Percentiles rank a stretch among this genome's conserved stretches.
These are phyloP conservation scores for Trichoderma sp. DNA, from an alignment of 2,329 filamentous ascomycete genomes.

Conservation along the genomic window DNA sequence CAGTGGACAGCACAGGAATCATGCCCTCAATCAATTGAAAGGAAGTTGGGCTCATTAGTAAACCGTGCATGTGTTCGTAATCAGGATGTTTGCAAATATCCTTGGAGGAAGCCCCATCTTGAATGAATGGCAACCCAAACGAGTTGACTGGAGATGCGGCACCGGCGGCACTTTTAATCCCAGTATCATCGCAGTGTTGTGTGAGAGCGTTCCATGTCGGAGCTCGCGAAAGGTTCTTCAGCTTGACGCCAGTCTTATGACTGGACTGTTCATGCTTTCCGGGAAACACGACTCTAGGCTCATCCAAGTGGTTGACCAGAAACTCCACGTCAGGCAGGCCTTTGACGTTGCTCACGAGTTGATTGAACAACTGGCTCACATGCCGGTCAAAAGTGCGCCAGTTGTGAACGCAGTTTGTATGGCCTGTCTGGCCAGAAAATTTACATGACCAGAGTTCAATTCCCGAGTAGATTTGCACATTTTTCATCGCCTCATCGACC, in stretches of 20 bases:
- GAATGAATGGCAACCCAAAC: conserved; percentile 44
- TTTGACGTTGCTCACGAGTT: conserved; percentile 32
- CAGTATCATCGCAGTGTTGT: conserved; percentile 30
- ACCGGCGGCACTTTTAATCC: background rate
- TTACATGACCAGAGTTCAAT: conserved; percentile 43
- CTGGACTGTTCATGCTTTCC: background rate
- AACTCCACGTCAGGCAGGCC: conserved; percentile 44
- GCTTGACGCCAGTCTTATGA: conserved; percentile 18
- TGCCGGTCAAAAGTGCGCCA: conserved; percentile 39
- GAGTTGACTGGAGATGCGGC: conserved; percentile 24
- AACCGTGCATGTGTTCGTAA: background rate
- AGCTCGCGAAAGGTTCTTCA: conserved; percentile 34
- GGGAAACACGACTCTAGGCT: conserved; percentile 46
- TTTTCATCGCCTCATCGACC: conserved; percentile 34
- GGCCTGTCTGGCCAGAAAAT: conserved; percentile 31
- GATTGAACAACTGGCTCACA: conserved; percentile 37
- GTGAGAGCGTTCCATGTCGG: conserved; percentile 39
- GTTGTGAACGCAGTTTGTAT: conserved; percentile 40
- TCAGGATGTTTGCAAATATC: background rate
- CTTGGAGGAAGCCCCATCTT: conserved; percentile 19
- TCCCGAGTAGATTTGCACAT: conserved; percentile 29
- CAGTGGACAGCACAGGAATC: conserved; percentile 51
- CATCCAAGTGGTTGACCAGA: conserved; percentile 51
- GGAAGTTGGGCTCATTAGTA: conserved; percentile 29
- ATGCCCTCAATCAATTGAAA: conserved; percentile 42